Evolutionary conservation across 345 rosid species (phyloP), one percentile per base, ranked within the genome.

Genomic region (Hibiscus trionum): DNA sequence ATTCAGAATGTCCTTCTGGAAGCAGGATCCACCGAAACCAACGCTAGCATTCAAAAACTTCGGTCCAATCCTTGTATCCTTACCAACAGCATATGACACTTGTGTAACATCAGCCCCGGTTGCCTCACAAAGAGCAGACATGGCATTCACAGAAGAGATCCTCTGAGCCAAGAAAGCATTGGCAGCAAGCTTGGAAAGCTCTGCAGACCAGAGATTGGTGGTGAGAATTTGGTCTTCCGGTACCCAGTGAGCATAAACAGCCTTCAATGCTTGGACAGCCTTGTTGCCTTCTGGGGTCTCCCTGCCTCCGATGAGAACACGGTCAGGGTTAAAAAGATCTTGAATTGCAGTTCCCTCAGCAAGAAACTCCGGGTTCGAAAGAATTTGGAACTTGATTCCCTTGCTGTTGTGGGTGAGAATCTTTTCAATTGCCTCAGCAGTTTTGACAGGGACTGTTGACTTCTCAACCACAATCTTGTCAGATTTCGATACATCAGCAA

Each of bases 141-240:
- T 92, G 46, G 97, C 93, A 70, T 91, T 91, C 3, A 57, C 31
- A 21, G 61, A 57, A 21, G 61, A 57, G 61, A 57, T 57, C 61
- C 93, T 88, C 84, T 90, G 96, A 14, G 97, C 97, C 82, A 91
- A 73, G 81, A 92, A 88, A 71, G 97, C 97, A 69, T 93, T 93
- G 67, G 97, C 97, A 21, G 97, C 97, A 59, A 92, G 93, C 85
- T 92, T 92, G 29, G 97, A 92, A 17, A 92, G 94, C 85, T 92
- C 97, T 4, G 97, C 97, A 0, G 96, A 92, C 96, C 96, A 92
- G 53, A 92, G 97, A 72, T 92, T 92, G 75, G 97, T 88, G 80
- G 94, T 88, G 61, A 57, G 61, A 57, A 57, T 57, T 57, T 4
- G 61, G 31, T 57, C 61, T 57, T 57, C 61, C 6, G 31, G 61